Evolutionary conservation across 1,284 basidiomycete genomes (phyloP), one percentile per base, ranked within the genome.

Genomic region (Rhodotorula sp.): DNA sequence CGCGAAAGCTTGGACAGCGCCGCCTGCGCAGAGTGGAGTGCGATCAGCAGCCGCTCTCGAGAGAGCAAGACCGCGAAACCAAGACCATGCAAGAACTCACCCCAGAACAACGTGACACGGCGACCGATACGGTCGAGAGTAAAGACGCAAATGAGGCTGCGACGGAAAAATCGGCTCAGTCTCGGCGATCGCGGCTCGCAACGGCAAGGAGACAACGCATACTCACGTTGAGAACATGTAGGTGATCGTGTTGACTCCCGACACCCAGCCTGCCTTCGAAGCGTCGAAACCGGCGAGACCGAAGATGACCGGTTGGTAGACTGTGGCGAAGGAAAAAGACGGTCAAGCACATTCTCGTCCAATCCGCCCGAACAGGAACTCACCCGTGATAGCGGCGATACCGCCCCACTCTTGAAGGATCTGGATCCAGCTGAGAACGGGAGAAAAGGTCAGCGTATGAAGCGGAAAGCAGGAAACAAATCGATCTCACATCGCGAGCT

Each of bases 51-150:
- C 4, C n/a, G 52, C n/a, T 23, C n/a, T 14, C 18, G 18, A 2
- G 18, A 2, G 21, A 21, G 28, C 6, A 34, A 8, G 10, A 10
- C 38, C 8, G 14, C 12, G 38, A 43, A 43, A 43, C 1, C 8
- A 43, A 38, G 10, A 23, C 21, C 45, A 8, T 5, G 48, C 2
- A 21, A 21, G 19, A 43, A 43, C 60, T 0, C 4, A 52, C 60
- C 60, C 60, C 60, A 62, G 60, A 62, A 62, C 34, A 62, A 49
- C 31, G 60, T 62, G 48, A 52, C 21, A 12, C 60, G 60, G 31
- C 60, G 60, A 34, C 60, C 60, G 49, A 62, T 62, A 21, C 48
- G 48, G 60, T 62, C 60, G 31, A 62, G 60, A 18, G 60, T 62
- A 49, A 62, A 62, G 49, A 62, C 60, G 49, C 60, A 62, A 23